Base-by-base conservation (phyloP, 768 basidiomycete species). In the Podaxis pistillaris region DNA sequence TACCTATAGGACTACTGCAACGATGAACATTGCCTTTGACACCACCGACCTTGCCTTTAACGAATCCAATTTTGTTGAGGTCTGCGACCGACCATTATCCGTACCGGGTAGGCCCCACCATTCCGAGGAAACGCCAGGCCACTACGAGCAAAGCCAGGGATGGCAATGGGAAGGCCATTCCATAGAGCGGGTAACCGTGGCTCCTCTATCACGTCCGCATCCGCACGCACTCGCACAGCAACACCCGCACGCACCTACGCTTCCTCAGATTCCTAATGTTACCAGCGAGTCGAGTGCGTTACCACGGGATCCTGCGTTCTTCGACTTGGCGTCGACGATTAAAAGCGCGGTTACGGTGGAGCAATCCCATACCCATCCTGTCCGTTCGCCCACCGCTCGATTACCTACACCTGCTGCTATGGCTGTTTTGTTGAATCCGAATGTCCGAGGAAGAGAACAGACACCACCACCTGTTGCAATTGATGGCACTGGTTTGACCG, bases 381-480 rank as follows among this genome's bases (percentile, higher is more conserved):
- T 74, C 53, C 71, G 72, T 61, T 74, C 77, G 49, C 76, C 77
- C 58, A 71, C 75, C 49, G 74, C 77, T 52, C 78, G 77, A 65
- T 69, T 78, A n/a, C 78, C 79, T 61, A 80, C 81, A 12, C 80
- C 80, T 63, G 79, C 79, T 65, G 76, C 79, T 46, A 81, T 81
- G 80, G 78, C 80, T 56, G 71, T 79, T 56, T 69, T 78, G 66
- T 74, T 80, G 60, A 78, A 76, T 67, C 76, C 75, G 33, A 71
- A 70, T 64, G 70, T 69, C 58, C 54, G 62, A 33, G 72, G 74
- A 67, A 72, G 75, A 46, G 73, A 76, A 44, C 66, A 57, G 51
- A 69, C 71, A 65, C 67, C 51, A 28, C 66, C 56, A 30, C 38
- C 54, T 52, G 24, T 51, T 30, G 57, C 54, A 36, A 64, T 56